Evolutionary conservation across 192 early-diverging fungal genomes (phyloP).

Genomic region (Pilaira anomala): DNA sequence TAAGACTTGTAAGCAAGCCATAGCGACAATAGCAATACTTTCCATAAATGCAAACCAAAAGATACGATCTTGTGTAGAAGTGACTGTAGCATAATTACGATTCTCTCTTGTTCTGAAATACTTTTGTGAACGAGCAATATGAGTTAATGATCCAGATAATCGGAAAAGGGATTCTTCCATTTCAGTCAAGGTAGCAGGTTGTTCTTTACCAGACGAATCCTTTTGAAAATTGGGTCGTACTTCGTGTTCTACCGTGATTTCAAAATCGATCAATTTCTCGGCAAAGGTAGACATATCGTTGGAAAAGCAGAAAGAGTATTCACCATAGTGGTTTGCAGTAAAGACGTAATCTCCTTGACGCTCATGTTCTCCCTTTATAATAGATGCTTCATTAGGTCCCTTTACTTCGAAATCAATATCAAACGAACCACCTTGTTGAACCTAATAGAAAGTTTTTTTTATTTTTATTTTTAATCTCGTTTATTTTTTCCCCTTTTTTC

Average conservation of each 20-base stretch:
- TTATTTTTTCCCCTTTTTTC: too few relatives aligned
- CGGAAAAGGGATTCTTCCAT: conserved; percentile 59
- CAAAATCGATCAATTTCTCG: conserved; percentile 95
- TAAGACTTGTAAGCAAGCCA: conserved; percentile 88
- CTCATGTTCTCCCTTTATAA: conserved; percentile 80
- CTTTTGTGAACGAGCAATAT: conserved; percentile 79
- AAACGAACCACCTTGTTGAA: conserved; percentile 93
- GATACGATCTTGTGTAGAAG: conserved; percentile 79
- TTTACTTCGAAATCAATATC: conserved; percentile 93
- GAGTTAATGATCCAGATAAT: conserved; percentile 58
- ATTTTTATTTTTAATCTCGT: too few relatives aligned
- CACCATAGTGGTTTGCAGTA: conserved; percentile 77
- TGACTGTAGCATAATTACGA: conserved; percentile 86
- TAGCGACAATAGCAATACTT: conserved; percentile 72
- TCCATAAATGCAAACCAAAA: conserved; percentile 91
- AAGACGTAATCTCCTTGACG: conserved; percentile 96
- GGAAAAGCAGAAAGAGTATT: conserved; percentile 96
- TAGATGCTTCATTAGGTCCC: conserved; percentile 64
- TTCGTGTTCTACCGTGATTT: conserved; percentile 90
- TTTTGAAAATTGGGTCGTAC: conserved; percentile 36
- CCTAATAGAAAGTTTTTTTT: too few relatives aligned
- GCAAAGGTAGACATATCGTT: conserved; percentile 93
- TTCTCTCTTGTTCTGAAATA: conserved; percentile 89
- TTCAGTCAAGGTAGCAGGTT: conserved; percentile 53
- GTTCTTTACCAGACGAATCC: conserved; percentile 24